These are phyloP conservation scores for Avena insularis DNA, from an alignment of 176 grass and related monocot species.

Conservation along the genomic window DNA sequence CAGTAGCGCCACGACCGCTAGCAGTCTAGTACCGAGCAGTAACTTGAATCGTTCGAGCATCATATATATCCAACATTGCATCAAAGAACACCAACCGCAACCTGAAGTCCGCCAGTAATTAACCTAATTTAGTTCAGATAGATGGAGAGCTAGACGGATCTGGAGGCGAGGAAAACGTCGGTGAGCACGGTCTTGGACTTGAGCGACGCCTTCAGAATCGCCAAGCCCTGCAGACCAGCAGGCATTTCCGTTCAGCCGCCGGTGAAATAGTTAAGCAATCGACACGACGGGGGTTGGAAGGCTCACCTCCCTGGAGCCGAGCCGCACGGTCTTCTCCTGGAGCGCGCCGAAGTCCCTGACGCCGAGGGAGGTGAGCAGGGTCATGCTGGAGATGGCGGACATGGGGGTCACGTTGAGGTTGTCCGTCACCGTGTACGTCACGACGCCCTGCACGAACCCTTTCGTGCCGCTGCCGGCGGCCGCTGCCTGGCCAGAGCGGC, in stretches of 20 bases:
- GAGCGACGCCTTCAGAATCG: not conserved
- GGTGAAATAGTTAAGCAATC: too few relatives aligned
- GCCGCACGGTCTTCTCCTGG: not conserved
- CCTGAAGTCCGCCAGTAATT: too few relatives aligned
- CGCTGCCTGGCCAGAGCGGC: not conserved
- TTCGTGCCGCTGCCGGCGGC: not conserved
- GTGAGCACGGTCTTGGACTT: not conserved
- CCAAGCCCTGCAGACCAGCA: not conserved
- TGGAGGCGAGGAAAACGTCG: not conserved
- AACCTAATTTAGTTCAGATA: too few relatives aligned
- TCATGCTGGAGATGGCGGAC: conserved; percentile 63
- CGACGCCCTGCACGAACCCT: conserved; percentile 53
- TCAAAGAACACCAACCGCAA: too few relatives aligned
- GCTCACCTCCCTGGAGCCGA: not conserved
- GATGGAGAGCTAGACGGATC: not conserved
- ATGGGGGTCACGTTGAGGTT: conserved; percentile 54
- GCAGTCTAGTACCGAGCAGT: too few relatives aligned
- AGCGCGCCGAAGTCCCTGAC: conserved; percentile 44
- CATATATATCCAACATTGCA: too few relatives aligned
- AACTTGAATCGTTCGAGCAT: too few relatives aligned
- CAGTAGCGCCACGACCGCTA: too few relatives aligned
- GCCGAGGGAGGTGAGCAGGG: conserved; percentile 57
- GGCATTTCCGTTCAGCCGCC: not conserved
- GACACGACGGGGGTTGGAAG: too few relatives aligned
- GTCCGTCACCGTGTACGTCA: conserved; percentile 70